Evolutionary conservation across 2,329 filamentous ascomycete species (phyloP).

Genomic region (Westerdykella ornata): DNA sequence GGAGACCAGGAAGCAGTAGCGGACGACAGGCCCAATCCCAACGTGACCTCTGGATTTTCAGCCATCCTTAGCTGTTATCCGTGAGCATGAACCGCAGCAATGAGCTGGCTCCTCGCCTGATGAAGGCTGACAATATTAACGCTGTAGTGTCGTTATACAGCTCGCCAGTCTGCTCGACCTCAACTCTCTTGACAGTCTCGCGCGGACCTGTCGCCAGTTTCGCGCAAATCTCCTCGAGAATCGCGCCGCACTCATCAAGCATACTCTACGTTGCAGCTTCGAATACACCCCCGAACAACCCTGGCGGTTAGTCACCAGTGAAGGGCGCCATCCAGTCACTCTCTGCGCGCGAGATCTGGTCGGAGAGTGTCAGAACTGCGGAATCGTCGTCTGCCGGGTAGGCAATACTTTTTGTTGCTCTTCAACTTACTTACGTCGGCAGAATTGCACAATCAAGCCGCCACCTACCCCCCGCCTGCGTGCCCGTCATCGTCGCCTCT

Average conservation of each 20-base stretch:
- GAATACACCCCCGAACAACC: constrained; percentile 45
- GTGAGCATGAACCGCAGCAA: constrained; percentile 46
- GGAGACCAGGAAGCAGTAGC: constrained; percentile 9
- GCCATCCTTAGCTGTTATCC: constrained; percentile 61
- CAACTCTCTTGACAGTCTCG: constrained; percentile 77
- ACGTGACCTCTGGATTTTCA: constrained; percentile 52
- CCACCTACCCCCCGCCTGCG: constrained; percentile 61
- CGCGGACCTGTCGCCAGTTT: constrained; percentile 73
- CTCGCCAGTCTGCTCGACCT: constrained; percentile 75
- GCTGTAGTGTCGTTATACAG: constrained; percentile 63
- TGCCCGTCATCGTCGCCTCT: constrained; percentile 74
- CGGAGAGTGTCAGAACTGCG: constrained; percentile 70
- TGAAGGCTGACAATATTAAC: constrained; percentile 26
- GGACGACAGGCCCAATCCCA: constrained; percentile 43
- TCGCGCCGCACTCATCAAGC: constrained; percentile 62
- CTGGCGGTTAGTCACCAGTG: background rate
- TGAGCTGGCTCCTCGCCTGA: constrained; percentile 22
- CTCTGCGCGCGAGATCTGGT: constrained; percentile 86
- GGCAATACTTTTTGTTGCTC: constrained; percentile 21
- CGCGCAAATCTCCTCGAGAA: constrained; percentile 73
- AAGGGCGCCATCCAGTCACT: constrained; percentile 43
- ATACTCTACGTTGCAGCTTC: constrained; percentile 74
- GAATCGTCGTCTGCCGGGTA: constrained; percentile 74
- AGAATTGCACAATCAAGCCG: constrained; percentile 89
- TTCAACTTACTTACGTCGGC: constrained; percentile 3